Base-by-base conservation (phyloP, 192 early-diverging fungal species). In the Coemansia sp. region DNA sequence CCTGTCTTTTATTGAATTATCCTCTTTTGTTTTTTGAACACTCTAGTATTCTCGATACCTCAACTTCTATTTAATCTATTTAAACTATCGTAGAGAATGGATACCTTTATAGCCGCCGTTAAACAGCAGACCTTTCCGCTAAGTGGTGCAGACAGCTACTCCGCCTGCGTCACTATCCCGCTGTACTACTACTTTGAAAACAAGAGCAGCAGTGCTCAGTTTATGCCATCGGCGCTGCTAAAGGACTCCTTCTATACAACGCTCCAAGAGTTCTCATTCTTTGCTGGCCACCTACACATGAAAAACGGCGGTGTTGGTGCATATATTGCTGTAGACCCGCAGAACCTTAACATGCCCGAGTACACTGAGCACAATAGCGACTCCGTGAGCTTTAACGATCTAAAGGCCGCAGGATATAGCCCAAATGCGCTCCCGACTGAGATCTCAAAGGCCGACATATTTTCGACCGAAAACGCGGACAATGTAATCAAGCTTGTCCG, bases 291-390 rank as follows among this genome's bases (percentile, higher is more conserved):
- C 8, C 12, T 71, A 11, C 46, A 7, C 19, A 19, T 60, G 13
- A 56, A 43, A 1, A 16, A 38, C 9, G 44, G 58, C 12, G 70
- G 75, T 0, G 42, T 41, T 14, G 39, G 45, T 7, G 46, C 38
- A 5, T 12, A 59, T 3, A 20, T 76, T 12, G 42, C 25, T 25
- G 61, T 71, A 6, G 61, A 77, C 22, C 1, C 14, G n/a, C 7
- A 45, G 43, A 55, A 77, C 38, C 38, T 77, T 7, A 77, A 72
- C 61, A 63, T 77, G 61, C 75, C 75, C 48, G 63, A 68, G 42
- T 77, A 68, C 19, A 39, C 19, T 0, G 75, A 72, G 58, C 61
- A 67, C 8, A 16, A 42, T n/a, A 69, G 67, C 63, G 16, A 57
- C 2, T 4, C 4, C 4, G 38, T 64, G 9, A 44, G 67, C 45